A percentile compares a stretch with the other conserved stretches of the same genome.
phyloP scores from a whole-genome alignment of 2,329 filamentous ascomycete species.

The Neonectria hederae region DNA sequence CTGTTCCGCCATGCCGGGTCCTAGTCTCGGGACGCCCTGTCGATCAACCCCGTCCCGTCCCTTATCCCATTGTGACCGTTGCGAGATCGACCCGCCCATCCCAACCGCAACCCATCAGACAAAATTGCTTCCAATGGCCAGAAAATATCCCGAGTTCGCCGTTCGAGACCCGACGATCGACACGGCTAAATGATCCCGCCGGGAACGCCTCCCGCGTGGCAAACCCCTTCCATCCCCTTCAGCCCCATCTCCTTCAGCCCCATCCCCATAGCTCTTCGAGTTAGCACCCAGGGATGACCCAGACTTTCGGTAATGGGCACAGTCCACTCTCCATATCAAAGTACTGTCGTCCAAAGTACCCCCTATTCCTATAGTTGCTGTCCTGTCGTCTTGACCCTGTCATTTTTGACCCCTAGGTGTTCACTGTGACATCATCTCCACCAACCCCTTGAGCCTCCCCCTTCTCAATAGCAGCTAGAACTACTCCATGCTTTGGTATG shows the following conservation, averaged over 20 bases:
- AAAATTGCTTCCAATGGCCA: background rate
- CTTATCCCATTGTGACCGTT: background rate
- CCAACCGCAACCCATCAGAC: background rate
- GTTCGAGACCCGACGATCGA: background rate
- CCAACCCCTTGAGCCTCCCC: background rate
- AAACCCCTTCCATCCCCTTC: background rate
- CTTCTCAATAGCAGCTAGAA: background rate
- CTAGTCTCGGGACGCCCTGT: slow-evolving; percentile 14
- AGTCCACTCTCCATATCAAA: background rate
- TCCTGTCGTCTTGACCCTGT: background rate
- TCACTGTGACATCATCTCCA: slow-evolving; percentile 13
- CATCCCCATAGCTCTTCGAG: background rate
- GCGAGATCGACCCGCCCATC: background rate
- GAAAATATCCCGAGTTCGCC: background rate
- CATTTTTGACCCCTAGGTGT: background rate
- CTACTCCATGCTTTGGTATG: background rate
- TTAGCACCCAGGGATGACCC: background rate
- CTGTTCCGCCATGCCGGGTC: background rate
- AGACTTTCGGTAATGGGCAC: background rate
- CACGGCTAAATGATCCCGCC: background rate
- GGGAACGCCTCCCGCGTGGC: slow-evolving; percentile 5
- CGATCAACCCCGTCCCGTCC: slow-evolving; percentile 10
- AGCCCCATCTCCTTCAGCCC: background rate
- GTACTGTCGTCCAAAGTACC: background rate
- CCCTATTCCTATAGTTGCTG: background rate